These are phyloP conservation scores for Hirsutella rhossiliensis DNA, from an alignment of 2,329 filamentous ascomycete genomes.

Conservation along the genomic window DNA sequence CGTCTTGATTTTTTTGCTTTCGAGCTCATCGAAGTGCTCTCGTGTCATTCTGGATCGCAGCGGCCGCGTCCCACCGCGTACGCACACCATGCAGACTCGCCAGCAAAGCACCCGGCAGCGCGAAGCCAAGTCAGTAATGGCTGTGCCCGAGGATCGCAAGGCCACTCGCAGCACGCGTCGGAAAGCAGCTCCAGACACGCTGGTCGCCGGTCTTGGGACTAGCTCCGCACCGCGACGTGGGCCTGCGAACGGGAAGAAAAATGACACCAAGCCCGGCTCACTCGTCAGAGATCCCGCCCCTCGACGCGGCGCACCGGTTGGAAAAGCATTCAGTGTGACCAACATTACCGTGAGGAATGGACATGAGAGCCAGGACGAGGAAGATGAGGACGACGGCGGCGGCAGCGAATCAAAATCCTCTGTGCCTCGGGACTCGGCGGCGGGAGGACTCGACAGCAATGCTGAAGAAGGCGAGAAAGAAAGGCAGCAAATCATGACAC, in stretches of 20 bases:
- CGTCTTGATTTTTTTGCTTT: no score
- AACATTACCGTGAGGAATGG: neutral
- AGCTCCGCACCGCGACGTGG: neutral
- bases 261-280: neutral
- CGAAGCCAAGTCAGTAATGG: no score
- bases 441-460: neutral
- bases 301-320: constrained; percentile 1
- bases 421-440: neutral
- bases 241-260: neutral
- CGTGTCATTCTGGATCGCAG: no score
- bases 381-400: neutral
- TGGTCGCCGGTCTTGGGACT: neutral
- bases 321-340: neutral
- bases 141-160: no score
- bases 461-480: neutral
- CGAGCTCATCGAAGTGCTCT: no score
- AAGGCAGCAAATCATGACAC: neutral
- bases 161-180: no score
- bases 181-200: neutral
- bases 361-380: constrained; percentile 1
- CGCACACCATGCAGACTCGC: no score
- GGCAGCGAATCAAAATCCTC: neutral
- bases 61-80: no score
- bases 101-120: no score
- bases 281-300: neutral